These are phyloP conservation scores for Rubia balearica DNA, from an alignment of 305 asterid genomes.

Conservation along the genomic window DNA sequence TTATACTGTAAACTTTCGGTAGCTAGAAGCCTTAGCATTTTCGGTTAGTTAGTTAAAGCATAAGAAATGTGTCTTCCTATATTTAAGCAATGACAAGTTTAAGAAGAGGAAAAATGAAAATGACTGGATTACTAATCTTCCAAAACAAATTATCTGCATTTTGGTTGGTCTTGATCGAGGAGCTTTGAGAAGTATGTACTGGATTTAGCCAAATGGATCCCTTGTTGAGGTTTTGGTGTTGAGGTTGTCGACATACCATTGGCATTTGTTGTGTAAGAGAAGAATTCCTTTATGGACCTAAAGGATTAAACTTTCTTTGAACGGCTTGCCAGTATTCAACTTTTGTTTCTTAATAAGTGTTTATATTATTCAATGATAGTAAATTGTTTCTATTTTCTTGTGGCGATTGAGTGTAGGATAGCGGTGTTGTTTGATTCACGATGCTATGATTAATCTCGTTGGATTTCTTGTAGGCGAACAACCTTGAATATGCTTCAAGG, in stretches of 20 bases:
- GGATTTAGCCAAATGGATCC: not conserved
- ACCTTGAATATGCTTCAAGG: not conserved
- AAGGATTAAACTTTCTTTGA: not conserved
- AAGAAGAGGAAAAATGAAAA: too few species aligned
- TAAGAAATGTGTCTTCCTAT: too few species aligned
- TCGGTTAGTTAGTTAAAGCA: too few species aligned
- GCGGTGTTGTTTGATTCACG: not conserved
- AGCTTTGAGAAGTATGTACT: not conserved
- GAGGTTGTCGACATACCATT: not conserved
- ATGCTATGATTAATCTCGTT: not conserved
- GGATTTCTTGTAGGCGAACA: not conserved
- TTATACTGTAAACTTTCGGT: too few species aligned
- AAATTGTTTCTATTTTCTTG: not conserved
- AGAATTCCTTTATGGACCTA: not conserved
- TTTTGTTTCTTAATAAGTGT: too few species aligned
- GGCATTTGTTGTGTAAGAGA: not conserved
- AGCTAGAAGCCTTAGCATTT: too few species aligned
- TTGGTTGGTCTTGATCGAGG: not conserved
- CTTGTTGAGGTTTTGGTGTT: not conserved
- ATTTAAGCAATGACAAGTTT: too few species aligned
- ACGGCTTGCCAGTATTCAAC: not conserved
- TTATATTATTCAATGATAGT: not conserved
- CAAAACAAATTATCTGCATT: not conserved
- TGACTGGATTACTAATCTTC: too few species aligned
- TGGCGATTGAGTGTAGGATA: not conserved